These are phyloP conservation scores for Thelonectria blattea DNA, from an alignment of 2,329 filamentous ascomycete genomes.

Conservation along the genomic window DNA sequence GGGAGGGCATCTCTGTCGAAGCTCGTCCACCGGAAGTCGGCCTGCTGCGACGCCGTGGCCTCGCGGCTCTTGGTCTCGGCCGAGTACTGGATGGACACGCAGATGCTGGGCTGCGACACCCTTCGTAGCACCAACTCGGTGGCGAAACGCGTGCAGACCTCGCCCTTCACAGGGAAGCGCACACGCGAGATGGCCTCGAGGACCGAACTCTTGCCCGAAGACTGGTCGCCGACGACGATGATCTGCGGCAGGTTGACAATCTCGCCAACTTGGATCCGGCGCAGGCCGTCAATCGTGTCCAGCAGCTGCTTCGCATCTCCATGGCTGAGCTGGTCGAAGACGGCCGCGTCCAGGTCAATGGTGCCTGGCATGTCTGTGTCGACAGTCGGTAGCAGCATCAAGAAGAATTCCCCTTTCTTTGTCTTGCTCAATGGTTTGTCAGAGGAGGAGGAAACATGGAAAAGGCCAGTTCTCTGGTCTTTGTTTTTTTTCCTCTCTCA, in stretches of 20 bases:
- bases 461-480: neutral
- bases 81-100: slow-evolving; percentile 33
- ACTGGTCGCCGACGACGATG: slow-evolving; percentile 67
- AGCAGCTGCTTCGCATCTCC: slow-evolving; percentile 15
- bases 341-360: slow-evolving; percentile 12
- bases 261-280: slow-evolving; percentile 27
- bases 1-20: slow-evolving; percentile 37
- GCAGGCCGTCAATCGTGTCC: slow-evolving; percentile 13
- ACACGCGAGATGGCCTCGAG: slow-evolving; percentile 69
- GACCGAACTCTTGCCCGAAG: slow-evolving; percentile 68
- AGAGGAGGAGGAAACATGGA: neutral
- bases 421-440: neutral
- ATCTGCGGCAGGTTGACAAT: slow-evolving; percentile 52
- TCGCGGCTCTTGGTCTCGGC: neutral
- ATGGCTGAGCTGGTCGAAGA: slow-evolving; percentile 18
- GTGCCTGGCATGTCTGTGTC: slow-evolving; percentile 3
- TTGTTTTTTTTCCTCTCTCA: neutral
- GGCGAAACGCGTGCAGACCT: slow-evolving; percentile 66
- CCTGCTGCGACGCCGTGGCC: neutral
- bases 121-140: slow-evolving; percentile 66
- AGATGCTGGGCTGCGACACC: slow-evolving; percentile 40
- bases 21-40: slow-evolving; percentile 10
- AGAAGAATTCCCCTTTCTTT: neutral
- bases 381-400: neutral
- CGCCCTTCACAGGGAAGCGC: slow-evolving; percentile 63